Base-by-base conservation (phyloP, 2,329 filamentous ascomycete species). In the Myriosclerotinia curreyana region DNA sequence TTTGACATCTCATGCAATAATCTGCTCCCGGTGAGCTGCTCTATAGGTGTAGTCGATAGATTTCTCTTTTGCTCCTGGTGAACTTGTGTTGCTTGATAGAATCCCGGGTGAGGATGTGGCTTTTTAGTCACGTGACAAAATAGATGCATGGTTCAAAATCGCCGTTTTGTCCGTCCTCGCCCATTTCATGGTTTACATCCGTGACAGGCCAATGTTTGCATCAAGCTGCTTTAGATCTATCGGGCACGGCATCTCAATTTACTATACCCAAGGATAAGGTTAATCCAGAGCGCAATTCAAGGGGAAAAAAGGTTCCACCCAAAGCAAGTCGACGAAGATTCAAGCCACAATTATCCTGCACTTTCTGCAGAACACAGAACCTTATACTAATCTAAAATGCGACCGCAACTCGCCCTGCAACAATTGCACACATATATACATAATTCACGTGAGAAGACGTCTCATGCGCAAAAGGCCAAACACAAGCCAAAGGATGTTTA, bases 341-440 rank as follows among this genome's bases (percentile, higher is more conserved):
- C 54, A 71, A 71, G 64, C 69, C 70, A 52, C 71, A 73, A 38
- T 53, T 72, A 46, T 73, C 71, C 12, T 73, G 70, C 65, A 71
- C 66, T 12, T 66, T 71, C 50, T 73, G 71, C 53, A 70, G 70
- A 54, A 65, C 64, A 42, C 60, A 70, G 40, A 73, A 52, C 15
- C 38, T 31, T 25, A 5, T 36, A 50, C 46, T 64, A 28, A 60
- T 56, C 34, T 73, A 44, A 85, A 84, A 69, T 86, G 83, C 71
- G 81, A 86, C 71, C 79, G 83, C 48, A 72, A 73, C 5, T 71
- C 77, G 48, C 83, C 83, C 53, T 86, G 83, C 72, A 71, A 76
- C 20, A 82, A 83, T 71, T 85, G 82, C 69, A 83, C 70, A 72
- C 75, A 8, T 85, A 69, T 83, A 71, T 81, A 77, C 60, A 81